Evolutionary conservation across 2,329 filamentous ascomycete species (phyloP).

Genomic region (Neopestalotiopsis sp.): DNA sequence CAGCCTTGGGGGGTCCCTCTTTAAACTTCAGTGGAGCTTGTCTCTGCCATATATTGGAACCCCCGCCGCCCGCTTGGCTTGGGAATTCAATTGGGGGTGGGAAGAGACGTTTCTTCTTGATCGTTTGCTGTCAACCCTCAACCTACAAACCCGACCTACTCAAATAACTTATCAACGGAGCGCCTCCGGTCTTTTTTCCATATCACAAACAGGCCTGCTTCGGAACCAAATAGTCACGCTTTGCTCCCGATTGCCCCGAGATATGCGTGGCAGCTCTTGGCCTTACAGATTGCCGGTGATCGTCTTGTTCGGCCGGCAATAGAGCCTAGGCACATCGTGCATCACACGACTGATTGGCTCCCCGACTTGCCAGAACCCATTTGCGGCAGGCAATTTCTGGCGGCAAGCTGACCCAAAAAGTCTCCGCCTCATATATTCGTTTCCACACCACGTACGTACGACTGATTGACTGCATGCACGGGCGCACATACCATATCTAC

Average conservation of each 20-base stretch:
- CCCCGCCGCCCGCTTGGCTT: background rate
- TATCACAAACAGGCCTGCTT: background rate
- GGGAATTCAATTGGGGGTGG: background rate
- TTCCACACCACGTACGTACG: background rate
- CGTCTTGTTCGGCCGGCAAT: slow-evolving; percentile 6
- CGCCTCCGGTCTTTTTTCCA: background rate
- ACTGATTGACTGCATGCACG: background rate
- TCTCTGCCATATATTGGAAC: background rate
- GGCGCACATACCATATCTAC: background rate
- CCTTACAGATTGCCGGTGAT: background rate
- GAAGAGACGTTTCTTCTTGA: background rate
- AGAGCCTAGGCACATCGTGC: background rate
- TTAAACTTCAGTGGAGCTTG: background rate
- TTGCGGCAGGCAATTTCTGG: slow-evolving; percentile 15
- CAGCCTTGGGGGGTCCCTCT: background rate
- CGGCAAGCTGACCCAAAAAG: slow-evolving; percentile 7
- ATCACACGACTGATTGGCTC: slow-evolving; percentile 8
- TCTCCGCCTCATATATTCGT: slow-evolving; percentile 11
- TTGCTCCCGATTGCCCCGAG: background rate
- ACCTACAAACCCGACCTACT: background rate
- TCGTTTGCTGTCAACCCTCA: slow-evolving; percentile 1
- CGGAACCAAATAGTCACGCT: background rate
- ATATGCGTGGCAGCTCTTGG: slow-evolving; percentile 6
- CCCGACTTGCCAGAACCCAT: slow-evolving; percentile 11
- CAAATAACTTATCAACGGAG: background rate